phyloP scores from a whole-genome alignment of 2,329 filamentous ascomycete genomes.

The Trichoderma cornu-damae region DNA sequence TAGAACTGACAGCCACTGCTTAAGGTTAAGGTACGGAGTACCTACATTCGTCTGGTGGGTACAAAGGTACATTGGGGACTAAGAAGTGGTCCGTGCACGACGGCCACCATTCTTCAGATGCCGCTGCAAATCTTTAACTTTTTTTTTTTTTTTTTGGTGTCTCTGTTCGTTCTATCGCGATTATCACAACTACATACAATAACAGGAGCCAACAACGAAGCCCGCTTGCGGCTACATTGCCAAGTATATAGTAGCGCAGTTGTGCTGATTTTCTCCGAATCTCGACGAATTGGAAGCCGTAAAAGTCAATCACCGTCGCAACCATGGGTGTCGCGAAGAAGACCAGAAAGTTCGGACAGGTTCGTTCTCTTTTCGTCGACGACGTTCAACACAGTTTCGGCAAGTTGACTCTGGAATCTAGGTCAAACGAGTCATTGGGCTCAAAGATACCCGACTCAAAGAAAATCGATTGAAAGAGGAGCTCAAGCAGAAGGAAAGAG shows the following conservation, averaged over 20 bases:
- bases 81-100: conserved; percentile 28
- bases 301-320: conserved; percentile 4
- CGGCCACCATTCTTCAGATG: conserved; percentile 27
- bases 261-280: not conserved
- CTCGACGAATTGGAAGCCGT: not conserved
- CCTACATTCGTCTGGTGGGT: not conserved
- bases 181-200: not conserved
- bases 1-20: no score
- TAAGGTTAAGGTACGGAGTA: no score
- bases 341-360: conserved; percentile 82
- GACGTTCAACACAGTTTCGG: conserved; percentile 23
- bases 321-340: conserved; percentile 83
- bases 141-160: conserved; percentile 19
- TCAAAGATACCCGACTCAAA: conserved; percentile 74
- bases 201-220: not conserved
- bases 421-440: conserved; percentile 78
- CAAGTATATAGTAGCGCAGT: not conserved
- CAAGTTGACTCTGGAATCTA: conserved; percentile 25
- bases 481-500: conserved; percentile 51
- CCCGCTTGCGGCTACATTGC: not conserved
- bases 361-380: conserved; percentile 35
- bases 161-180: not conserved
- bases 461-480: conserved; percentile 69
- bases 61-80: not conserved
- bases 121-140: conserved; percentile 16